phyloP scores from a whole-genome alignment of 2,329 filamentous ascomycete species.

The Talaromyces sp. region DNA sequence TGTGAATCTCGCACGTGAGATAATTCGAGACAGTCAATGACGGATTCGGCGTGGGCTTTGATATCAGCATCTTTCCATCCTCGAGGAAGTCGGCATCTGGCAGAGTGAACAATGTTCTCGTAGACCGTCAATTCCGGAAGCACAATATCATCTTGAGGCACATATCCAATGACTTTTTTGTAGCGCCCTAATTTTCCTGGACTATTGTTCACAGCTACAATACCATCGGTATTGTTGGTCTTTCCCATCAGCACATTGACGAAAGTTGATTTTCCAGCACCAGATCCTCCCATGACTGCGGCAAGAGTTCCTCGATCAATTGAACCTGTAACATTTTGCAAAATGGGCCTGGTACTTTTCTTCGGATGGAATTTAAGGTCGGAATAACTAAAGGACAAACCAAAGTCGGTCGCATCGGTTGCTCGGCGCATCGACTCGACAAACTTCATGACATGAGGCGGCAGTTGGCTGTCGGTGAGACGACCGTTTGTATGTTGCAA shows the following conservation, averaged over 20 bases:
- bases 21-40: slow-evolving; percentile 12
- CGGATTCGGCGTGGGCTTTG: slow-evolving; percentile 51
- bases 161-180: slow-evolving; percentile 51
- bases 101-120: slow-evolving; percentile 62
- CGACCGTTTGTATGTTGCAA: background rate
- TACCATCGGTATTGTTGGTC: slow-evolving; percentile 12
- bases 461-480: slow-evolving; percentile 1
- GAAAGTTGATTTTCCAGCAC: slow-evolving; percentile 11
- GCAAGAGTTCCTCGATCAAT: slow-evolving; percentile 13
- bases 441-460: slow-evolving; percentile 5
- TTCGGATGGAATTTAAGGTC: slow-evolving; percentile 13
- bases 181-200: slow-evolving; percentile 3
- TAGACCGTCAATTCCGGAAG: slow-evolving; percentile 59
- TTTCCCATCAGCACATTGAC: slow-evolving; percentile 17
- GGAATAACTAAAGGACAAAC: slow-evolving; percentile 10
- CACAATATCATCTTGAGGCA: slow-evolving; percentile 61
- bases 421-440: slow-evolving; percentile 14
- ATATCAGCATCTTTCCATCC: slow-evolving; percentile 52
- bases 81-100: slow-evolving; percentile 52
- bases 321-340: slow-evolving; percentile 10
- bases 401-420: slow-evolving; percentile 9
- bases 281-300: slow-evolving; percentile 14
- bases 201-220: slow-evolving; percentile 13
- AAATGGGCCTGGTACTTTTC: background rate
- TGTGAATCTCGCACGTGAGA: slow-evolving; percentile 21